Evolutionary conservation across 805 yeast species (phyloP).

Genomic region (Saturnispora gosingensis): DNA sequence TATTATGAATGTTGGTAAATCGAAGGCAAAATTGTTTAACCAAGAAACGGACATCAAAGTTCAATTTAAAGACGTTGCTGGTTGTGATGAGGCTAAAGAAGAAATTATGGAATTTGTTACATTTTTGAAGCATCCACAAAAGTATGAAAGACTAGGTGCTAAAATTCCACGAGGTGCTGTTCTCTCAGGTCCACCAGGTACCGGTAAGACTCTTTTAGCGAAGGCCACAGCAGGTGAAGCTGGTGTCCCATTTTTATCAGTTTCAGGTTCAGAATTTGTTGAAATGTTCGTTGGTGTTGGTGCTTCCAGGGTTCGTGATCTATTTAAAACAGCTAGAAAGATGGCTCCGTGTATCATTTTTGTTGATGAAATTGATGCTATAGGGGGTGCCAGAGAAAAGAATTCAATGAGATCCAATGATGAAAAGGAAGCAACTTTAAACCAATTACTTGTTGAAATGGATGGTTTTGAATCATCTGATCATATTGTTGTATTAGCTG

Average conservation of each 20-base stretch:
- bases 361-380: constrained; percentile 99
- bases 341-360: constrained; percentile 94
- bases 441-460: constrained; percentile 96
- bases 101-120: constrained; percentile 97
- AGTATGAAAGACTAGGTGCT: constrained; percentile 90
- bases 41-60: constrained; percentile 86
- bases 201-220: constrained; percentile 95
- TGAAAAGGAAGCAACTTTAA: constrained; percentile 93
- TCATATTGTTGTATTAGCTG: constrained; percentile 94
- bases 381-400: constrained; percentile 74
- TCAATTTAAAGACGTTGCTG: constrained; percentile 91
- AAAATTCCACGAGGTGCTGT: constrained; percentile 98
- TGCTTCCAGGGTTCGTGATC: constrained; percentile 94
- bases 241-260: constrained; percentile 91
- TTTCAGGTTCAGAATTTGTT: constrained; percentile 94
- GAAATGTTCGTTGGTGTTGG: constrained; percentile 99
- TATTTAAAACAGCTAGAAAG: constrained; percentile 85
- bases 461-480: constrained; percentile 90
- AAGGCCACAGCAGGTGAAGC: constrained; percentile 99
- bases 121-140: constrained; percentile 81
- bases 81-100: constrained; percentile 92
- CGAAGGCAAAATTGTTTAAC: constrained; percentile 85
- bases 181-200: constrained; percentile 97
- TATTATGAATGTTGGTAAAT: constrained; percentile 74
- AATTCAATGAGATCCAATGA: constrained; percentile 81